Percentiles rank a stretch among this genome's conserved stretches.
phyloP scores from a whole-genome alignment of 345 rosid genomes.

The Arabis alpina region DNA sequence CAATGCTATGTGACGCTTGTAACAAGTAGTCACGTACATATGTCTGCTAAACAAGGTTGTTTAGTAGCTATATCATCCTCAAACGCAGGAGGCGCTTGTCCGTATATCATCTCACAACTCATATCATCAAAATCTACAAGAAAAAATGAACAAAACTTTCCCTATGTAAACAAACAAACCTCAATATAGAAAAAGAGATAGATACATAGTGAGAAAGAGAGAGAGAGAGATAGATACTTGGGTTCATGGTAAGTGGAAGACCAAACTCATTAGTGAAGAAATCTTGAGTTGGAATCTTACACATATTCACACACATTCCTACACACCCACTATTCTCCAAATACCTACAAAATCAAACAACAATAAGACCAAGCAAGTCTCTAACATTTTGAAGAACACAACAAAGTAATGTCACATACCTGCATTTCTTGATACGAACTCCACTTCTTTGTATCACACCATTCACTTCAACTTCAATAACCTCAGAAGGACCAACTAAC shows the following conservation, averaged over 20 bases:
- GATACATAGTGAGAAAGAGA: neutral
- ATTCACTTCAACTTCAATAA: conserved; percentile 80
- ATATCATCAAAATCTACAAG: conserved; percentile 87
- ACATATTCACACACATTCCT: conserved; percentile 97
- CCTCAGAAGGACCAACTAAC: conserved; percentile 97
- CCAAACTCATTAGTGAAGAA: conserved; percentile 99
- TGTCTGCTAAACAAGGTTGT: conserved; percentile 44
- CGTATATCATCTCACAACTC: conserved; percentile 97
- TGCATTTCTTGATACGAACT: conserved; percentile 55
- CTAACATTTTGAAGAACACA: neutral
- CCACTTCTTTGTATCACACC: conserved; percentile 95
- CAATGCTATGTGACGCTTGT: conserved; percentile 1
- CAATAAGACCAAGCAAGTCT: neutral
- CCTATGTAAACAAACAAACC: neutral
- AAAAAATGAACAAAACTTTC: neutral
- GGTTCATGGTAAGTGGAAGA: conserved; percentile 91
- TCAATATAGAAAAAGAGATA: neutral
- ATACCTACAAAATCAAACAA: conserved; percentile 56
- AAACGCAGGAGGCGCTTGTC: conserved; percentile 78
- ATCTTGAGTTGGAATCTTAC: conserved; percentile 96
- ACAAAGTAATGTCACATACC: conserved; percentile 22
- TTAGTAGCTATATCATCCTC: conserved; percentile 70
- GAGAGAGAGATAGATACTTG: conserved; percentile 53
- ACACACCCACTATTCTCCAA: conserved; percentile 98
- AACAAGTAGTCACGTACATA: conserved; percentile 43